Evolutionary conservation across 108 stramenopile genomes (phyloP).

Genomic region (Cyclotella kingstonii): DNA sequence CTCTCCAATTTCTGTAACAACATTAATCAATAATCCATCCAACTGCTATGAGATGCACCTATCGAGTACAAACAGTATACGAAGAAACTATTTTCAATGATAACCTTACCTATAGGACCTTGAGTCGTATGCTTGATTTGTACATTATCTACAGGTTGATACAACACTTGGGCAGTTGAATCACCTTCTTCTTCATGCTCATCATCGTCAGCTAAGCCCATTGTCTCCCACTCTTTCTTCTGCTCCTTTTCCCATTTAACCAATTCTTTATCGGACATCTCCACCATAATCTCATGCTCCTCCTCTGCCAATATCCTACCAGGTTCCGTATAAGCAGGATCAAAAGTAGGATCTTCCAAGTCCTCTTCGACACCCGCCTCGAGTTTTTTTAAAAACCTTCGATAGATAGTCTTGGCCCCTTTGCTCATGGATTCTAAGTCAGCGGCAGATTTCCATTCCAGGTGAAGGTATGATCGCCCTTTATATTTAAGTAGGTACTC

Average conservation of each 20-base stretch:
- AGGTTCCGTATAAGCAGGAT: constrained; percentile 71
- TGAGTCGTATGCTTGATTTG: constrained; percentile 29
- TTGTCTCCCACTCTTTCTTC: constrained; percentile 57
- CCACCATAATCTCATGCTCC: constrained; percentile 80
- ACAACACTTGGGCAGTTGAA: background rate
- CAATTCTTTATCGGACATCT: constrained; percentile 78
- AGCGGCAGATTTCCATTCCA: constrained; percentile 82
- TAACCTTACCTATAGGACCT: constrained; percentile 3
- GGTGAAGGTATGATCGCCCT: constrained; percentile 89
- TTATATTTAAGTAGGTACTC: constrained; percentile 97
- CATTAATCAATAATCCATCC: no score
- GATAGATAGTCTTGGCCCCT: constrained; percentile 80
- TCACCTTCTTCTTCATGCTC: constrained; percentile 35
- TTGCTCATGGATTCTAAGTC: constrained; percentile 88
- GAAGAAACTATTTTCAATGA: background rate
- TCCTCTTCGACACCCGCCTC: constrained; percentile 71
- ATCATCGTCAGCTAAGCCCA: constrained; percentile 23
- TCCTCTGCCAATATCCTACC: constrained; percentile 87
- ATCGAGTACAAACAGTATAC: no score
- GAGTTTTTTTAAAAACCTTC: constrained; percentile 86
- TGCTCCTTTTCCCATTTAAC: constrained; percentile 79
- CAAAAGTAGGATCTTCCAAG: constrained; percentile 84
- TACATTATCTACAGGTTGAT: constrained; percentile 8
- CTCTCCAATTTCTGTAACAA: constrained; percentile 56
- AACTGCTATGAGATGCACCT: no score